A percentile compares a stretch with the other conserved stretches of the same genome.
phyloP scores from a whole-genome alignment of 2,329 filamentous ascomycete genomes.

The Dothiorella sarmentorum region DNA sequence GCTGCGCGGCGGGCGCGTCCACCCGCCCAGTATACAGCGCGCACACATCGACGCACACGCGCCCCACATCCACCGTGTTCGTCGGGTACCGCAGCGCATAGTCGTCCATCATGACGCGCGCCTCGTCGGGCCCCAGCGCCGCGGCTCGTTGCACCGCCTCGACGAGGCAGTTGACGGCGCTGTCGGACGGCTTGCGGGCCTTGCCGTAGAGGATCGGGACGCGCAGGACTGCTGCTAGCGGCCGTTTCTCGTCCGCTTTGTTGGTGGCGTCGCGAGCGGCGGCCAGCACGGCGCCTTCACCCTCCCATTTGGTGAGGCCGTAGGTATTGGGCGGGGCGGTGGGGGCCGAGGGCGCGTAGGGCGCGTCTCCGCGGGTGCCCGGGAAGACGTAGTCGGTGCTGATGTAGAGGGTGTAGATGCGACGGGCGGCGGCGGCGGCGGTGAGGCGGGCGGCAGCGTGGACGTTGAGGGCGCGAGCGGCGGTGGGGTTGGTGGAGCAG shows the following conservation, averaged over 20 bases:
- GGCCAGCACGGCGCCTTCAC: slow-evolving; percentile 66
- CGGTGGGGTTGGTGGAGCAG: slow-evolving; percentile 74
- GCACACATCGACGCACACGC: slow-evolving; percentile 73
- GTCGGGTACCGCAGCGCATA: slow-evolving; percentile 83
- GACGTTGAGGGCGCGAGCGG: slow-evolving; percentile 71
- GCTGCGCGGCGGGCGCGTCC: slow-evolving; percentile 39
- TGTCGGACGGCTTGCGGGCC: slow-evolving; percentile 68
- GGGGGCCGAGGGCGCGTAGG: slow-evolving; percentile 64
- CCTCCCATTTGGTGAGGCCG: slow-evolving; percentile 68
- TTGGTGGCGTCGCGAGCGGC: slow-evolving; percentile 39
- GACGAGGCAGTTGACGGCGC: slow-evolving; percentile 78
- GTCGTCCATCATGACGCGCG: slow-evolving; percentile 74
- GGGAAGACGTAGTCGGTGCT: slow-evolving; percentile 81
- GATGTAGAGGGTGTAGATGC: slow-evolving; percentile 69
- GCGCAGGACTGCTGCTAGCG: slow-evolving; percentile 66
- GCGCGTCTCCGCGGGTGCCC: slow-evolving; percentile 72
- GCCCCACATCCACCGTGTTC: slow-evolving; percentile 80
- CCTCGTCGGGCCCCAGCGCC: slow-evolving; percentile 57
- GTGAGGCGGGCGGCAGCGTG: slow-evolving; percentile 66
- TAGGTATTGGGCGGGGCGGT: slow-evolving; percentile 77
- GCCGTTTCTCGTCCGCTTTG: slow-evolving; percentile 46
- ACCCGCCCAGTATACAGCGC: slow-evolving; percentile 54
- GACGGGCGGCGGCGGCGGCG: slow-evolving; percentile 58
- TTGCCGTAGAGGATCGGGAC: slow-evolving; percentile 83
- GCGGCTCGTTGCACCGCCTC: slow-evolving; percentile 64